Conservation (phyloP, 192 early-diverging fungal species). For the Spinellus fusiger region DNA sequence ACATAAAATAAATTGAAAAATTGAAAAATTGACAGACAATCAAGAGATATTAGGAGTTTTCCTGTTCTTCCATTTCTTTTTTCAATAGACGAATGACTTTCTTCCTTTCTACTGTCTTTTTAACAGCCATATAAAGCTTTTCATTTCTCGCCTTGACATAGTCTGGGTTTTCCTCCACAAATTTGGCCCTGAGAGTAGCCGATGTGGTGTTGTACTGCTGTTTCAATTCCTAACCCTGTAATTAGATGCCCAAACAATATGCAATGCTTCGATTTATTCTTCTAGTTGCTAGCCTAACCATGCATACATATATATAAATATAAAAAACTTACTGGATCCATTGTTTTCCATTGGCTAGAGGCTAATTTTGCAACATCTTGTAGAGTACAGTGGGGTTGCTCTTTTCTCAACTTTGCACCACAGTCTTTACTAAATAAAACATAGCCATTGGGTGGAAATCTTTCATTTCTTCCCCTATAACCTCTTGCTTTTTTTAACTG, state of each 20-base stretch:
- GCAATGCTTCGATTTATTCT: neutral
- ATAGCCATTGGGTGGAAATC: neutral
- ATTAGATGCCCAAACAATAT: neutral
- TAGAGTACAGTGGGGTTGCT: neutral
- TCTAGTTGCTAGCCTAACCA: no score
- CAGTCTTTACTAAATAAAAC: neutral
- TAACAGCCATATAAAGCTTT: neutral
- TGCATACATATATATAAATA: no score
- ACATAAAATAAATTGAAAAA: no score
- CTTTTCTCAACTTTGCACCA: neutral
- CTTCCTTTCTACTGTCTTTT: neutral
- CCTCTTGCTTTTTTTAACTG: neutral
- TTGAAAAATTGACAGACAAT: no score
- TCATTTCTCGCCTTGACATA: neutral
- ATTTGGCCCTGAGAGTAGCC: neutral
- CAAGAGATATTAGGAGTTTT: neutral
- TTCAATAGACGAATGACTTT: neutral
- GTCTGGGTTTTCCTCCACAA: neutral
- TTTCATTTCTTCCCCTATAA: neutral
- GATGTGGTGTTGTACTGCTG: neutral
- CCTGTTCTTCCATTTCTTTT: neutral
- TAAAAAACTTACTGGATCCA: neutral
- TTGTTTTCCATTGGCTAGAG: neutral
- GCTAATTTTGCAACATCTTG: neutral
- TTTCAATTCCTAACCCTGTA: neutral